phyloP scores from a whole-genome alignment of 805 yeast genomes.

The Ogataea paraovalis region DNA sequence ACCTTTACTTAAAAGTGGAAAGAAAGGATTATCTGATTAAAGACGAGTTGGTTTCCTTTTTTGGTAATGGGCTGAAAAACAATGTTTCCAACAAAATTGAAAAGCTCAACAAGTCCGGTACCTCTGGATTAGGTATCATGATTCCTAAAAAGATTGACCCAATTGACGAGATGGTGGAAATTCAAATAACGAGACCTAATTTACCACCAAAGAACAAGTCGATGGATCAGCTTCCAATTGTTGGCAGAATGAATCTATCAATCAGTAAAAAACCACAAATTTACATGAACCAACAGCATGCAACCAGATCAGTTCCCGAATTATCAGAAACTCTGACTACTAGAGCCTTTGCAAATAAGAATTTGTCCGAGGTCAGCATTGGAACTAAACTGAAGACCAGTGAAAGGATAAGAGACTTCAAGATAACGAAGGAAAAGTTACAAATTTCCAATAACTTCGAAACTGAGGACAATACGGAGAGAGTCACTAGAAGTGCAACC shows the following conservation, averaged over 20 bases:
- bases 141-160: neutral
- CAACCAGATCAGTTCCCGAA: conserved; percentile 8
- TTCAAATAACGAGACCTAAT: neutral
- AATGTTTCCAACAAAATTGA: neutral
- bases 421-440: neutral
- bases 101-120: neutral
- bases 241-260: neutral
- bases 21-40: conserved; percentile 1
- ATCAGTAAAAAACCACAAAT: neutral
- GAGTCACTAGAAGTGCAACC: conserved; percentile 9
- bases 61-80: neutral
- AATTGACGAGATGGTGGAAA: neutral
- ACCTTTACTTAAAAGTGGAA: conserved; percentile 14
- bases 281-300: neutral
- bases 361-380: neutral
- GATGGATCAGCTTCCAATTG: neutral
- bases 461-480: conserved; percentile 14
- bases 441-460: neutral
- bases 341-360: neutral
- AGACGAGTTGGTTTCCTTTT: conserved; percentile 3
- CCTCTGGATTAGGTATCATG: conserved; percentile 2
- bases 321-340: neutral
- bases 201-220: neutral
- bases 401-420: conserved; percentile 1
- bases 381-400: neutral